Evolutionary conservation across 352 stramenopile species (phyloP).

Genomic region (Pythium inflatum): DNA sequence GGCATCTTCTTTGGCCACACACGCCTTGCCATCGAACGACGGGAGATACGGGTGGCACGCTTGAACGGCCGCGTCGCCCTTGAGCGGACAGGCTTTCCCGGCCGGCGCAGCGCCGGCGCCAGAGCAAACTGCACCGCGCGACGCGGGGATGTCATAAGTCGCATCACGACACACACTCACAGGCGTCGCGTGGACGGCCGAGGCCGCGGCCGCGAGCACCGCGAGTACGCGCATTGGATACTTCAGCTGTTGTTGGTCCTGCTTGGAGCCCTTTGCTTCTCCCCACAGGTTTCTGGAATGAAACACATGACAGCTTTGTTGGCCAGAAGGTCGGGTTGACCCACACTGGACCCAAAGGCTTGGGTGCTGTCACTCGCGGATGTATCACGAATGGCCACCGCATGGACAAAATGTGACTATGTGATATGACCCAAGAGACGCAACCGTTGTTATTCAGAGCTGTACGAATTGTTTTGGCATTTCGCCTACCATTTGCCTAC

Average conservation of each 20-base stretch:
- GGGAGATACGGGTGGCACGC: constrained; percentile 51
- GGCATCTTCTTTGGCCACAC: constrained; percentile 36
- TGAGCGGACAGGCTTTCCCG: constrained; percentile 50
- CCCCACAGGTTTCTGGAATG: constrained; percentile 8
- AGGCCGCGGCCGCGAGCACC: constrained; percentile 9
- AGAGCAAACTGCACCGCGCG: constrained; percentile 53
- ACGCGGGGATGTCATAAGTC: constrained; percentile 50
- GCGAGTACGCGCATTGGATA: constrained; percentile 18
- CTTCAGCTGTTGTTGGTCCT: background rate
- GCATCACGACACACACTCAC: constrained; percentile 65
- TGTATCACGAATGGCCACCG: background rate
- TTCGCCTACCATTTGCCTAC: too few relatives aligned
- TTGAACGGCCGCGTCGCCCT: constrained; percentile 42
- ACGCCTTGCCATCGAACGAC: constrained; percentile 38
- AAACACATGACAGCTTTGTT: background rate
- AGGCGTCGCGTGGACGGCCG: constrained; percentile 23
- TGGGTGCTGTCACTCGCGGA: background rate
- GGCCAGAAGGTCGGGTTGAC: background rate
- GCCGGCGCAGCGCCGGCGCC: constrained; percentile 42
- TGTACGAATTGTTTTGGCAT: too few relatives aligned
- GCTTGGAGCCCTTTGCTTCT: background rate
- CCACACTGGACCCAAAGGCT: constrained; percentile 1
- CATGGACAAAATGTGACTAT: background rate
- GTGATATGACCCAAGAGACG: too few relatives aligned
- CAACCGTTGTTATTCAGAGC: too few relatives aligned